Evolutionary conservation across 2,329 filamentous ascomycete genomes (phyloP), one percentile per base, ranked within the genome.

Genomic region (Cordyceps cicadae): DNA sequence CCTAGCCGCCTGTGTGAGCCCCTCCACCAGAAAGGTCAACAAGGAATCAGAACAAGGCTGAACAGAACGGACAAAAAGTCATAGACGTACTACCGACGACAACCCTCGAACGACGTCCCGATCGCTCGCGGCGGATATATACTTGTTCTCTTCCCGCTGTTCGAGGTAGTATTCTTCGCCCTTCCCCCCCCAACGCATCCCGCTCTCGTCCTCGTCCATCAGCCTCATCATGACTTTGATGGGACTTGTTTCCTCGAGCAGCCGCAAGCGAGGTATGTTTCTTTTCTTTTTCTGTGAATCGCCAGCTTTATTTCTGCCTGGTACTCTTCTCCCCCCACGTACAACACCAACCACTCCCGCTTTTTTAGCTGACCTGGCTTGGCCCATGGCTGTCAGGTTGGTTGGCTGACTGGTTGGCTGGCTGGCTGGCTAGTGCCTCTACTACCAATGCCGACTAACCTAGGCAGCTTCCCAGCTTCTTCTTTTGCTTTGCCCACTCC

Each of bases 171-270:
- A 6, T 54, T 49, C 49, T 19, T 49, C 29, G 12, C 34, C 34
- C 34, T 37, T 37, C 11, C 34, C 45, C 45, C 41, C 34, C 45
- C 24, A 41, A 12, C 41, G 5, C 41, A n/a, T 43, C 41, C 41
- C n/a, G 19, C n/a, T 29, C 3, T 46, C 15, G 8, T 49, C 24
- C 14, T 39, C 34, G 3, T 29, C 12, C 37, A 29, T 5, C 12
- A 5, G 15, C 19, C 34, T 43, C 56, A 59, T 14, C 37, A 59
- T 59, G 56, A 59, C 56, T 17, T 24, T 59, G 12, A 52, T 59
- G 48, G 56, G 56, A 45, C 56, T 59, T n/a, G 49, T 54, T 5
- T 57, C 59, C 19, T 57, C 50, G 21, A 46, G 57, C 46, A n/a
- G 26, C 50, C 53, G 54, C 21, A 52, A 37, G 37, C 56, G 56